Conservation (phyloP, 208 protist species). For the Crithidia thermophila region DNA sequence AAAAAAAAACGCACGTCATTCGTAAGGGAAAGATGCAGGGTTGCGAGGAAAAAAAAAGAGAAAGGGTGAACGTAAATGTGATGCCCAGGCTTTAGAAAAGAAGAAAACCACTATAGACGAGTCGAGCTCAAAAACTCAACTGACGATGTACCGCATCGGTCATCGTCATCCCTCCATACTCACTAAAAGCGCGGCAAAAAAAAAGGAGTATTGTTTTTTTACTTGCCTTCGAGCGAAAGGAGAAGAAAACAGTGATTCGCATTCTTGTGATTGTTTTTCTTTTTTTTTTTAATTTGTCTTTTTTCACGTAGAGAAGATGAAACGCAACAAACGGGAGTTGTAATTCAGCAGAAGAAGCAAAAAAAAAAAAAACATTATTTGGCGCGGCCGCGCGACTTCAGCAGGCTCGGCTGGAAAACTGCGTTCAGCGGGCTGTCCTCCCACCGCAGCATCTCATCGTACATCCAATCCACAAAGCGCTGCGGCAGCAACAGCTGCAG, state of each 20-base stretch:
- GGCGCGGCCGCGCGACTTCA: conserved; percentile 16
- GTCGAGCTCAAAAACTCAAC: too few species aligned
- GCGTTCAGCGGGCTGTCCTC: conserved; percentile 35
- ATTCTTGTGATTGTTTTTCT: background rate
- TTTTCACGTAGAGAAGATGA: conserved; percentile 1
- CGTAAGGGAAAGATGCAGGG: too few species aligned
- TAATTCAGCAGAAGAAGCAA: background rate
- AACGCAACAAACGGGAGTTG: background rate
- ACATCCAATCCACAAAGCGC: conserved; percentile 51
- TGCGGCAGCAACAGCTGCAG: conserved; percentile 65
- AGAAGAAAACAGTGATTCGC: background rate
- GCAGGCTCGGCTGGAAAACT: conserved; percentile 47
- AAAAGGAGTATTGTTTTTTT: too few species aligned
- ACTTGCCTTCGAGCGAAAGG: conserved; percentile 8
- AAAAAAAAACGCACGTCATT: too few species aligned
- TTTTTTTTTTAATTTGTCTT: conserved; percentile 19
- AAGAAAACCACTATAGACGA: too few species aligned
- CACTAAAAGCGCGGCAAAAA: too few species aligned
- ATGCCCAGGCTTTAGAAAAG: too few species aligned
- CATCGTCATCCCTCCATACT: too few species aligned
- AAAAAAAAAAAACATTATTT: conserved; percentile 9
- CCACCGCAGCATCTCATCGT: conserved; percentile 23
- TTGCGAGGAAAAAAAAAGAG: too few species aligned
- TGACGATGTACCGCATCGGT: too few species aligned
- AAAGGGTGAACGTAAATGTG: too few species aligned